Conservation (phyloP, 306 rosid genomes). For the Canavalia gladiata region DNA sequence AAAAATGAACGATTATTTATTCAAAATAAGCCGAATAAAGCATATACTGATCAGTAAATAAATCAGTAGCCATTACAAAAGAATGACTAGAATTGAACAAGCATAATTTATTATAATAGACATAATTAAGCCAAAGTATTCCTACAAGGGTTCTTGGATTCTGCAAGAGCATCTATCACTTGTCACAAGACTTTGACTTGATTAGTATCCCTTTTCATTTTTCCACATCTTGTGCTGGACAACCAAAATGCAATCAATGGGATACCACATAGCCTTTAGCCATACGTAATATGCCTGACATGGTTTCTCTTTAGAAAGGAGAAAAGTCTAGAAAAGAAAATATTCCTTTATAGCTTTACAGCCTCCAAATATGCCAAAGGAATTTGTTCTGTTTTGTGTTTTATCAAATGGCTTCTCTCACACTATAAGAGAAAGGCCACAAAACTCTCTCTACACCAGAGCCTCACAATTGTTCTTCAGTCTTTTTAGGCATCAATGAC, state of each 20-base stretch:
- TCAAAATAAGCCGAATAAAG: background rate
- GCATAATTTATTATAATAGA: slow-evolving; percentile 16
- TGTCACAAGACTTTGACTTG: slow-evolving; percentile 43
- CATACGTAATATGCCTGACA: slow-evolving; percentile 55
- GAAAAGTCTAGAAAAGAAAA: slow-evolving; percentile 60
- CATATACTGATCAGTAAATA: background rate
- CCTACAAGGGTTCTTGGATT: slow-evolving; percentile 42
- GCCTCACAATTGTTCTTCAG: slow-evolving; percentile 44
- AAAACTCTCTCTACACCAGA: slow-evolving; percentile 54
- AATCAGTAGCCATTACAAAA: background rate
- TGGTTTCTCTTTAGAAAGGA: slow-evolving; percentile 47
- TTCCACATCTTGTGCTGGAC: slow-evolving; percentile 52
- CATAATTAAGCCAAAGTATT: slow-evolving; percentile 37
- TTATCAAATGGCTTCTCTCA: slow-evolving; percentile 49
- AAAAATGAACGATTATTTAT: background rate
- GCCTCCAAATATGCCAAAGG: slow-evolving; percentile 71
- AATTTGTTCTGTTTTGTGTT: slow-evolving; percentile 77
- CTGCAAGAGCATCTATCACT: slow-evolving; percentile 44
- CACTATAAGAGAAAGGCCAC: slow-evolving; percentile 65
- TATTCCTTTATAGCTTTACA: slow-evolving; percentile 77
- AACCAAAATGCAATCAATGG: slow-evolving; percentile 47
- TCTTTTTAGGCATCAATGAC: slow-evolving; percentile 46
- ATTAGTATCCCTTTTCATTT: slow-evolving; percentile 45
- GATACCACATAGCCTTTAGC: slow-evolving; percentile 47
- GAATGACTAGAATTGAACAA: slow-evolving; percentile 7